phyloP scores from a whole-genome alignment of 2,329 filamentous ascomycete genomes.

The Cytospora leucostoma region DNA sequence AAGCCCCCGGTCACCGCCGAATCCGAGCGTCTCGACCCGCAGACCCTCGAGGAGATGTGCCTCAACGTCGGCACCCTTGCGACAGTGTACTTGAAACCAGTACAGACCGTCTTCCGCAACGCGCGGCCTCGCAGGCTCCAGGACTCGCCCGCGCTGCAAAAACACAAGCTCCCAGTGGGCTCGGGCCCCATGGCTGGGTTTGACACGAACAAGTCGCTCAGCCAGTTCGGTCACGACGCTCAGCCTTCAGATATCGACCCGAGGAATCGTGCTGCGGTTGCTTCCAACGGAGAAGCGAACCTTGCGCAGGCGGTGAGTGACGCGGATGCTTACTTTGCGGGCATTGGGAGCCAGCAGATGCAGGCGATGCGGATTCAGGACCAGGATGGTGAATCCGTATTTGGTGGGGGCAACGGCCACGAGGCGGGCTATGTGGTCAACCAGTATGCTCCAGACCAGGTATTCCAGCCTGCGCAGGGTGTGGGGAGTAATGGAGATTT shows the following conservation, averaged over 20 bases:
- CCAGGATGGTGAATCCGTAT: conserved; percentile 56
- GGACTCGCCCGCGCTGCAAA: conserved; percentile 85
- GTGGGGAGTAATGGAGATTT: conserved; percentile 70
- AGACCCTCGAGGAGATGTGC: conserved; percentile 94
- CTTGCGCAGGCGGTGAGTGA: conserved; percentile 75
- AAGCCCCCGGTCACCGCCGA: conserved; percentile 97
- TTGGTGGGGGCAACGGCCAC: conserved; percentile 59
- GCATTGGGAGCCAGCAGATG: conserved; percentile 73
- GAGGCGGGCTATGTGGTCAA: conserved; percentile 72
- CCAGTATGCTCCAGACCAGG: conserved; percentile 76
- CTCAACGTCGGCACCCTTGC: conserved; percentile 93
- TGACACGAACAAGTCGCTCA: conserved; percentile 62
- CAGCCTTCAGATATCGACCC: conserved; percentile 54
- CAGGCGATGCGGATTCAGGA: conserved; percentile 68
- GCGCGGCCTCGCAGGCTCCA: conserved; percentile 77
- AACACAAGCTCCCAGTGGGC: conserved; percentile 62
- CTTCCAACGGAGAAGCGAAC: conserved; percentile 41
- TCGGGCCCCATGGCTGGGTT: conserved; percentile 38
- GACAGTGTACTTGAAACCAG: conserved; percentile 96
- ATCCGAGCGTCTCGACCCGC: conserved; percentile 87
- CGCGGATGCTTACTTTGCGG: conserved; percentile 87
- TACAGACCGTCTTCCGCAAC: conserved; percentile 92
- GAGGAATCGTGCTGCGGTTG: conserved; percentile 37
- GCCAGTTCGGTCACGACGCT: conserved; percentile 57
- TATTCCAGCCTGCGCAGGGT: conserved; percentile 69